Evolutionary conservation across 768 basidiomycete genomes (phyloP), one percentile per base, ranked within the genome.

Genomic region (Leccinum imitatum): DNA sequence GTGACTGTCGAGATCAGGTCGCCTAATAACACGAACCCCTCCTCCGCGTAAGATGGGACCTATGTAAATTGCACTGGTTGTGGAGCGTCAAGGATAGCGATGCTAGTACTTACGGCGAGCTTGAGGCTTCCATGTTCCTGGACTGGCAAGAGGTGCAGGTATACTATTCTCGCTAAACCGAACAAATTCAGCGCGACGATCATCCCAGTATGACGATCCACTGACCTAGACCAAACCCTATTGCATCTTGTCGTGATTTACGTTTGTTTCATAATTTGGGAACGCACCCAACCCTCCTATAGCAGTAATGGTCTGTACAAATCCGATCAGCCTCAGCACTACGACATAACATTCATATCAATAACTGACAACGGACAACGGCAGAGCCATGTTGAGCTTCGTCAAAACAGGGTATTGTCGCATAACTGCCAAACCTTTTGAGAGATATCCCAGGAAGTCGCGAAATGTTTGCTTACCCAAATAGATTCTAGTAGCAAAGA

Each of bases 1-100:
- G 62, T 50, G 53, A 47, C 30, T 5, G 60, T 64, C 4, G 23
- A 57, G 33, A 64, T 59, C 23, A 39, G n/a, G 47, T 64, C 63
- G 11, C 33, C 61, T 41, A 59, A 10, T 3, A 25, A 46, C 23
- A 56, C 57, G 33, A 67, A 44, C 25, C 25, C 25, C 25, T 25
- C 25, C 25, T 25, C 25, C 25, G 25, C 25, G 25, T 25, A 25
- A 25, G 25, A 25, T 25, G 25, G 25, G 25, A 25, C 25, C 25
- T 25, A 25, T 25, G 25, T 25, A 4, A 25, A 25, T 25, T 25
- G 25, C 25, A 25, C 25, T 25, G 25, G 25, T 25, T 25, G 25
- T 25, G 25, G 25, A 25, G 25, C 25, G 25, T 25, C 25, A 25
- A 25, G 25, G 25, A 25, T 25, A 25, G 25, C 25, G 25, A 25